Evolutionary conservation across 257 asterid species (phyloP), one percentile per base, ranked within the genome.

Genomic region (Paraleonurus japonicus): DNA sequence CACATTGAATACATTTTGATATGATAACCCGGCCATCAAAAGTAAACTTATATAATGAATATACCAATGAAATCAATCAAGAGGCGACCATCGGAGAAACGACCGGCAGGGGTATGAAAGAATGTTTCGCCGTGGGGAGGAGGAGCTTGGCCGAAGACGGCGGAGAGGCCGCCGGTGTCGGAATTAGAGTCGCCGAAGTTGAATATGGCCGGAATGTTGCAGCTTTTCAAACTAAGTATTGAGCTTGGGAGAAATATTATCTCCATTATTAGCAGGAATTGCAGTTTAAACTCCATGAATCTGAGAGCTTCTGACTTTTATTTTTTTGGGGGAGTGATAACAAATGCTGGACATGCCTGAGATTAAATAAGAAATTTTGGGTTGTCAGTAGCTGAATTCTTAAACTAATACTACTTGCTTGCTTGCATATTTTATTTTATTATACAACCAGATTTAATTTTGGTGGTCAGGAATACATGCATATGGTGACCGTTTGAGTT

Each of bases 101-200:
- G 87, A 5, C 96, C 93, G 9, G 87, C 79, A 0, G 97, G 90
- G 62, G 81, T 33, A 39, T 72, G 86, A 59, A 92, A 92, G 79
- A 50, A 88, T 0, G 94, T 80, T 32, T 83, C 83, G 0, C 95
- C 95, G 17, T 86, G 63, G 66, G 98, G 96, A 35, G 82, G 76
- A 6, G 84, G 83, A 26, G 90, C 89, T 73, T 86, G 92, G 28
- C 90, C 86, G 15, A 87, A 89, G 7, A 86, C 92, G 0, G 96
- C 96, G 0, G 98, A 89, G 16, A 89, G 74, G 4, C 94, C 95
- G 62, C 96, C 98, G 11, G 98, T 92, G 71, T 92, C 96, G 22
- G 98, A 89, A 32, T 92, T 92, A 1, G 96, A 89, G 85, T 91
- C 96, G 6, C 97, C 97, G 35, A 89, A 89, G 84, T 87, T 92